These are phyloP conservation scores for Colletotrichum lindemuthianum DNA, from an alignment of 2,329 filamentous ascomycete genomes.

Conservation along the genomic window DNA sequence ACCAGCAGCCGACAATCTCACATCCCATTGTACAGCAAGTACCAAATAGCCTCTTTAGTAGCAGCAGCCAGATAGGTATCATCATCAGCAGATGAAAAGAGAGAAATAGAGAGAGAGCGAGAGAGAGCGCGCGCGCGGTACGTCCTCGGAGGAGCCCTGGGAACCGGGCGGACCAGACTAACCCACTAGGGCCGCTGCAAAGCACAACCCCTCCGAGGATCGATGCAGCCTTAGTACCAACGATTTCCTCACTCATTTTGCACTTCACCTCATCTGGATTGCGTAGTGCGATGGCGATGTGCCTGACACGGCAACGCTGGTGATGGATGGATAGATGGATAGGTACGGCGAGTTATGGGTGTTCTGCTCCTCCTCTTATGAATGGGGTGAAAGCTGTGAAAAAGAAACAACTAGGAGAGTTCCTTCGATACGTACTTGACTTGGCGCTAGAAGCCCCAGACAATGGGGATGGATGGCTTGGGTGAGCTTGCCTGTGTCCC, in stretches of 20 bases:
- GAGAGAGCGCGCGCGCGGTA: too few species aligned
- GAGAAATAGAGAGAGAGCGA: not conserved
- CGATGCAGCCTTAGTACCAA: constrained; percentile 23
- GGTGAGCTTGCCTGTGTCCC: constrained; percentile 27
- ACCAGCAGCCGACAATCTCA: constrained; percentile 18
- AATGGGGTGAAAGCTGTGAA: constrained; percentile 9
- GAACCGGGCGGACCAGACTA: constrained; percentile 26
- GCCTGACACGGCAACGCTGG: constrained; percentile 8
- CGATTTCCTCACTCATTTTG: not conserved
- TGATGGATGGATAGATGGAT: constrained; percentile 8
- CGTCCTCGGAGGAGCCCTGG: constrained; percentile 1
- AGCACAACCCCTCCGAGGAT: constrained; percentile 32
- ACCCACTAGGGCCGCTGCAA: constrained; percentile 33
- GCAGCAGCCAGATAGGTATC: constrained; percentile 1
- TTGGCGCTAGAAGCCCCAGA: constrained; percentile 26
- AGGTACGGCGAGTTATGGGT: not conserved
- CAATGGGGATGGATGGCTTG: not conserved
- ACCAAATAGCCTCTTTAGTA: not conserved
- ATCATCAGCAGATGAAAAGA: not conserved
- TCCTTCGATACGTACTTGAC: constrained; percentile 26
- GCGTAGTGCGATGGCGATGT: not conserved
- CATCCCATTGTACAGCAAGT: too few species aligned
- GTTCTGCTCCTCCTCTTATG: constrained; percentile 4
- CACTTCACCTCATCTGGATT: constrained; percentile 7
- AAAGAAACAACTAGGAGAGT: constrained; percentile 4